Evolutionary conservation across 768 basidiomycete species (phyloP), one percentile per base, ranked within the genome.

Genomic region (Lactifluus rugatus): DNA sequence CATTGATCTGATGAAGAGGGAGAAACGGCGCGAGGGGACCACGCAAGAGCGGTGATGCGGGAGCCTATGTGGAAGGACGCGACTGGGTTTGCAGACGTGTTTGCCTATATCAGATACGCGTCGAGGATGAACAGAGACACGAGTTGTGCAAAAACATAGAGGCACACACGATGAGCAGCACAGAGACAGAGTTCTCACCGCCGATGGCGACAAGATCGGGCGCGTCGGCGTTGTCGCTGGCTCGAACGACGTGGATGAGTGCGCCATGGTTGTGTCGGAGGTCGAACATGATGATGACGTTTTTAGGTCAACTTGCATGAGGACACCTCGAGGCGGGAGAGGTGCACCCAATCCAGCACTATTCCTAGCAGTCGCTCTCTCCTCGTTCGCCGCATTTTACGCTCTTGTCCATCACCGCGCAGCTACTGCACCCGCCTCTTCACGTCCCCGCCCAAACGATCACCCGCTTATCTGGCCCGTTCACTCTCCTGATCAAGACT

Each of bases 21-120:
- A 5, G 89, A 91, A 6, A 81, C 72, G 7, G 86, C 75, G 13
- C 76, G 73, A 41, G 87, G 76, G 2, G 89, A 91, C 84, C 87
- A 92, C 2, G 89, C 87, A 14, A 92, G 69, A 5, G 90, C 80
- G 2, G 86, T 89, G 44, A 87, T 76, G 50, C 81, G 77, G 10
- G 77, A 75, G 19, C 89, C 89, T 44, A 91, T 71, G 70, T 87
- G 79, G 65, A 91, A 91, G 19, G 81, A 81, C 45, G 87, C 87
- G 64, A 92, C 64, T 36, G 72, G 72, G 57, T 73, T 73, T 65
- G 71, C 77, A 17, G 74, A 71, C 0, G 76, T 64, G 37, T 66
- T 57, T 69, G 64, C 74, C 70, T 64, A 69, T 64, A 69, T 63
- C 56, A 69, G 73, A 69, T 62, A 70, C 72, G 78, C 81, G 66